Evolutionary conservation across 331 rosid species (phyloP), one percentile per base, ranked within the genome.

Genomic region (Spiraea crenata): DNA sequence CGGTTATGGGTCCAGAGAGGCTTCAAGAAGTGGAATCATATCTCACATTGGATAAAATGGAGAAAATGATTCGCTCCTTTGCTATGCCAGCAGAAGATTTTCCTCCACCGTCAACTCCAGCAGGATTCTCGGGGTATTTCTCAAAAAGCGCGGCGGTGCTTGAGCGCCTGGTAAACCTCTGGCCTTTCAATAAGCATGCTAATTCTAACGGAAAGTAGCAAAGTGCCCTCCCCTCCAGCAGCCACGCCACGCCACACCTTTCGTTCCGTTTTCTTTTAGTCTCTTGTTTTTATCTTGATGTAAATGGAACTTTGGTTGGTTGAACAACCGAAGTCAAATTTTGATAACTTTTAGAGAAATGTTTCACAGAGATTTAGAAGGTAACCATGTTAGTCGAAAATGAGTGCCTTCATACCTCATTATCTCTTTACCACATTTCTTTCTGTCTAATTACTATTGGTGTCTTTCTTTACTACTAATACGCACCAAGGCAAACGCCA

Each of bases 51-150:
- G 99, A 91, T 65, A 89, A 85, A 67, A 85, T 91, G 96, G 99
- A 95, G 79, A 83, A 49, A 73, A 89, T 95, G 99, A 59, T 91
- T 77, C 99, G 83, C 31, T 90, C 97, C 13, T 95, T 95, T 67
- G 99, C 99, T 10, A 95, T 95, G 99, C 99, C 99, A 17, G 97
- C 96, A 0, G 99, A 95, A 80, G 99, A 95, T 77, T 95, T 95
- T 73, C 98, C 97, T 72, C 93, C 99, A 5, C 87, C 96, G 11
- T 84, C 92, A 51, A 80, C 85, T 56, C 99, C 97, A 5, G 93
- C 80, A 2, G 95, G 95, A 52, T 95, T 95, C 87, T 85, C 99
- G 0, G 97, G 96, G 70, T 95, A 95, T 77, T 95, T 95, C 85
- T 69, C 95, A 5, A 95, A 95, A 76, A 78, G 96, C 61, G 87